Base-by-base conservation (phyloP, 1,139 yeast species). In the Diutina scorzettiae region DNA sequence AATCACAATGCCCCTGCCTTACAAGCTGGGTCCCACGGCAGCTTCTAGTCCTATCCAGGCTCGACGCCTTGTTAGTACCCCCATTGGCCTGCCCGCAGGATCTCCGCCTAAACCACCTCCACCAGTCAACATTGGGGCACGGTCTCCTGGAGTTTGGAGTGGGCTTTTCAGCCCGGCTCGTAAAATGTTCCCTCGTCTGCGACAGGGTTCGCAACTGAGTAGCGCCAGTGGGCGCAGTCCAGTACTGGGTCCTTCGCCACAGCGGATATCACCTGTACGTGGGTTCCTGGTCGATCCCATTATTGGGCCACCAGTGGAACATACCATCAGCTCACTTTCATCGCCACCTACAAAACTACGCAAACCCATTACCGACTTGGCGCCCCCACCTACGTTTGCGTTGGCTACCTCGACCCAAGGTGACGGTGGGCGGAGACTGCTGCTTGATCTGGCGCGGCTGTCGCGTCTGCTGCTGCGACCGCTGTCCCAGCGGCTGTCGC, bases 371-470 rank as follows among this genome's bases (percentile, higher is more conserved):
- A 48, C 55, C 7, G 64, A 57, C 44, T 54, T 65, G 30, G 57
- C 56, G 41, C 73, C 72, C 2, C 73, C 71, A 3, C 63, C 63
- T 8, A 51, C 62, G 7, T 64, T 66, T 43, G 58, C 54, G 7
- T 44, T 47, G 40, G 41, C 49, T 21, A 32, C 32, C 7, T 23
- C 6, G 40, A 18, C 23, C 2, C 11, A 21, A 20, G 37, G 21
- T 19, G 21, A 32, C 3, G 18, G 28, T 14, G 28, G 28, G 6
- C 28, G 28, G 11, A 9, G 17, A n/a, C 24, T 21, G 28, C 39
- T 34, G 39, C 19, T 34, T 12, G 28, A 23, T 14, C 39, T 34
- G 39, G 28, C 17, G 17, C 24, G 25, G n/a, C 37, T 32, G 37
- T n/a, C n/a, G 25, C 16, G 20, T 11, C 39, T 34, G 39, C 28